phyloP scores from a whole-genome alignment of 352 stramenopile species.

The Pythium aristosporum region DNA sequence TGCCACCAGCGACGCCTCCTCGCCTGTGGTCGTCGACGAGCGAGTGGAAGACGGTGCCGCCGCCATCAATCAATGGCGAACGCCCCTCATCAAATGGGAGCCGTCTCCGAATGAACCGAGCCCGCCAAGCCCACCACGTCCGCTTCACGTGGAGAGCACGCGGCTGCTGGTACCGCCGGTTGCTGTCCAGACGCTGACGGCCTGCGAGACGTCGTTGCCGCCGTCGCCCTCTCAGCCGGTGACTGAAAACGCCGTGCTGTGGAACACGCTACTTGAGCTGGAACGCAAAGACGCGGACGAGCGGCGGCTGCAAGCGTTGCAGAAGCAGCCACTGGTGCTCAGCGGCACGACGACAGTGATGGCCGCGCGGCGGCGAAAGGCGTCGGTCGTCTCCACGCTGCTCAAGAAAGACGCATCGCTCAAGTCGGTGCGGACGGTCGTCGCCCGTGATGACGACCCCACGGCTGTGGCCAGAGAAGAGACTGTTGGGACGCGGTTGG shows the following conservation, averaged over 20 bases:
- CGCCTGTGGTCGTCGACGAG: too few species aligned
- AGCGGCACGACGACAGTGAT: conserved; percentile 22
- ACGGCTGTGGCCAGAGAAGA: background rate
- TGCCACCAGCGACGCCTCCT: too few species aligned
- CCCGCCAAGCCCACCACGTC: background rate
- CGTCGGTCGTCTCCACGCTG: background rate
- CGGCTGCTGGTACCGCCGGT: conserved; percentile 3
- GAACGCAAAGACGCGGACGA: conserved; percentile 6
- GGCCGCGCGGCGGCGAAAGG: conserved; percentile 6
- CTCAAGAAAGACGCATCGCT: background rate
- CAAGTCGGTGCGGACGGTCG: background rate
- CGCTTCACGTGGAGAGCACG: conserved; percentile 20
- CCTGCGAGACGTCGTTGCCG: background rate
- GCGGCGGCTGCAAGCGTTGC: background rate
- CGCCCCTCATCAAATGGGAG: conserved; percentile 25
- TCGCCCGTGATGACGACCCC: background rate
- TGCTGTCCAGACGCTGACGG: background rate
- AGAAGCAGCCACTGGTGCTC: background rate
- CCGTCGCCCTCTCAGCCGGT: too few species aligned
- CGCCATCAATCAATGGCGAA: background rate
- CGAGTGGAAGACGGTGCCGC: background rate
- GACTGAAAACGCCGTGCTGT: background rate
- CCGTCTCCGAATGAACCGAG: background rate
- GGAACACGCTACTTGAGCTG: background rate
- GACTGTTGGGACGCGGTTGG: background rate